Evolutionary conservation across 2,329 filamentous ascomycete species (phyloP), one percentile per base, ranked within the genome.

Genomic region (Talaromyces pinophilus): DNA sequence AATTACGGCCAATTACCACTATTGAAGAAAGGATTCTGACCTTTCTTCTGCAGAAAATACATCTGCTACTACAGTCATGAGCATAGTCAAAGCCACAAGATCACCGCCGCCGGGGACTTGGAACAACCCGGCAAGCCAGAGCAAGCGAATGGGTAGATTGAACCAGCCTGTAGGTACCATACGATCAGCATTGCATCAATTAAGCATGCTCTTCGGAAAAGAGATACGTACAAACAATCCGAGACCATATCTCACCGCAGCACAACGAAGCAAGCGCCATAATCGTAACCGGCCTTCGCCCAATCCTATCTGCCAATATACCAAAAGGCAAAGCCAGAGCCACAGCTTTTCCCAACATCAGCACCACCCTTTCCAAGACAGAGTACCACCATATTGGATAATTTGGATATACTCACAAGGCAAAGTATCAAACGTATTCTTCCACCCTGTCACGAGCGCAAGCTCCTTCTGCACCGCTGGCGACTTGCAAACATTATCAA

Each of bases 391-490:
- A 2, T 19, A 25, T 28, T 52, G 42, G 35, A 44, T n/a, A 44
- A 8, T 8, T 8, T 38, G 57, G 15, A 15, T 57, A 15, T 7
- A 63, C 60, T 63, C 68, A 70, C 72, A 66, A 28, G 73, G 73
- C 19, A 76, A 30, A 6, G 22, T 25, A 22, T 70, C 70, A 25
- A 72, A 68, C 5, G 70, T 74, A 33, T 72, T 70, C 59, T 75
- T 74, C 65, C 72, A 75, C 1, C 75, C 75, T 15, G 69, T 67
- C 5, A 77, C 54, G 13, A 76, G 55, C 11, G 75, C 75, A 52
- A 76, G 55, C 60, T 77, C 74, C 17, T 68, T 72, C 57, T 77
- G 75, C 15, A 77, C 73, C 15, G 65, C 64, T 28, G 74, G 74
- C 5, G 74, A 72, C 69, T 77, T 76, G 55, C 75, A 77, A 25